A percentile compares a stretch with the other conserved stretches of the same genome.
phyloP scores from a whole-genome alignment of 2,329 filamentous ascomycete species.

The Verticillium klebahnii region DNA sequence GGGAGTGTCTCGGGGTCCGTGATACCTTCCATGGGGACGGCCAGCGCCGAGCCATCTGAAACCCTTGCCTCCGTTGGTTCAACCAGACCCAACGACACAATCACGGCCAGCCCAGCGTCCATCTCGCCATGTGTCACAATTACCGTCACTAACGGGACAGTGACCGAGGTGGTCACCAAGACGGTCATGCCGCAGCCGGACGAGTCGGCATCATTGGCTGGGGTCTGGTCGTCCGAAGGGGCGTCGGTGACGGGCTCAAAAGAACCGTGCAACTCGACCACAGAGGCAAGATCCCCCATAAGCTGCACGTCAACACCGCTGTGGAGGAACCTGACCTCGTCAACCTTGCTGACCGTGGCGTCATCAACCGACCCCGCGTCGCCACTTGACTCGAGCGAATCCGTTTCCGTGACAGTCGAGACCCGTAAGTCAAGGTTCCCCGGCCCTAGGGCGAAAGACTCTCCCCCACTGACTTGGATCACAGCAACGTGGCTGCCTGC shows the following conservation, averaged over 20 bases:
- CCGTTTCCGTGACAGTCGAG: not conserved
- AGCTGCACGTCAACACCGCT: not conserved
- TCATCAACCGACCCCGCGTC: not conserved
- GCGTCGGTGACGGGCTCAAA: not conserved
- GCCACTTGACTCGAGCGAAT: not conserved
- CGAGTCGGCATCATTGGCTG: not conserved
- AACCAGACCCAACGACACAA: not conserved
- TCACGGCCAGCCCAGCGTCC: not conserved
- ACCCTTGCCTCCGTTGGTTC: not conserved
- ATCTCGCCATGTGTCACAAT: conserved; percentile 6
- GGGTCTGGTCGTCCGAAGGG: not conserved
- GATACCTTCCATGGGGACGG: not conserved
- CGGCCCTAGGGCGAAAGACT: not conserved
- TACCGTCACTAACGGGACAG: conserved; percentile 9
- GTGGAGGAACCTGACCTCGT: conserved; percentile 7
- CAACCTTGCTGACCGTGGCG: conserved; percentile 1
- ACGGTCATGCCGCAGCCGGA: not conserved
- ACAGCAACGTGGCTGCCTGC: not conserved
- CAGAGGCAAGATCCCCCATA: not conserved
- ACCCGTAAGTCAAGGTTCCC: not conserved
- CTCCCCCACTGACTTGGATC: not conserved
- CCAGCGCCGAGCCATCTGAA: not conserved
- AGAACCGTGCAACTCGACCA: not conserved
- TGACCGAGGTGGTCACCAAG: conserved; percentile 9
- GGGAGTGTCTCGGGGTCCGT: not conserved